phyloP scores from a whole-genome alignment of 129 eudicot genomes.

The Helianthus annuus region DNA sequence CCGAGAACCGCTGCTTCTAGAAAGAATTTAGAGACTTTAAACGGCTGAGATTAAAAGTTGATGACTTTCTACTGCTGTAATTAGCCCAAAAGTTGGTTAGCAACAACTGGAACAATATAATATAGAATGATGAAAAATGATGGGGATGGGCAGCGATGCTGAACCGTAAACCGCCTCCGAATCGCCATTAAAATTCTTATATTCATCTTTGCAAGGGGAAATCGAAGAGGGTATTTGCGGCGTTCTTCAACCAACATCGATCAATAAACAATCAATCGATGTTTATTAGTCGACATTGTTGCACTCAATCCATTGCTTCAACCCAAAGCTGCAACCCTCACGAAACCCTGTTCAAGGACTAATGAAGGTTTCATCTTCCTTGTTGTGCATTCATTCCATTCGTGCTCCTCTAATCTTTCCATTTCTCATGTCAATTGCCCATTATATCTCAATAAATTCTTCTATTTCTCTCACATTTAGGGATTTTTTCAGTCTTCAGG shows the following conservation, averaged over 20 bases:
- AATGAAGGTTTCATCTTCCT: conserved; percentile 23
- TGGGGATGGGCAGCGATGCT: neutral
- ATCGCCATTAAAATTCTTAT: neutral
- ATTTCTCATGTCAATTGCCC: neutral
- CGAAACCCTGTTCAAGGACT: conserved; percentile 6
- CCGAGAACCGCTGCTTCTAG: no score
- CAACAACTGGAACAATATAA: no score
- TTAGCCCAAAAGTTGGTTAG: no score
- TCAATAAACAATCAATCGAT: neutral
- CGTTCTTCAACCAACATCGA: neutral
- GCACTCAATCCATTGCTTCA: conserved; percentile 28
- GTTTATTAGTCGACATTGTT: neutral
- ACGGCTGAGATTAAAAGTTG: no score
- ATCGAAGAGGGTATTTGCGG: neutral
- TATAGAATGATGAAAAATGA: neutral
- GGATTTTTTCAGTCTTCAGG: neutral
- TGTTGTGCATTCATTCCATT: conserved; percentile 37
- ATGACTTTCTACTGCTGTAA: no score
- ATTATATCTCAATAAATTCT: neutral
- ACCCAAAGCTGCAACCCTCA: conserved; percentile 10
- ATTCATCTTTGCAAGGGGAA: neutral
- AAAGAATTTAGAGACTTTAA: no score
- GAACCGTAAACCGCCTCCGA: neutral
- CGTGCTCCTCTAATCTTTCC: conserved; percentile 34
- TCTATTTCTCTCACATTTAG: neutral